Conservation (phyloP, 1,284 basidiomycete genomes). For the Boletus sp. region DNA sequence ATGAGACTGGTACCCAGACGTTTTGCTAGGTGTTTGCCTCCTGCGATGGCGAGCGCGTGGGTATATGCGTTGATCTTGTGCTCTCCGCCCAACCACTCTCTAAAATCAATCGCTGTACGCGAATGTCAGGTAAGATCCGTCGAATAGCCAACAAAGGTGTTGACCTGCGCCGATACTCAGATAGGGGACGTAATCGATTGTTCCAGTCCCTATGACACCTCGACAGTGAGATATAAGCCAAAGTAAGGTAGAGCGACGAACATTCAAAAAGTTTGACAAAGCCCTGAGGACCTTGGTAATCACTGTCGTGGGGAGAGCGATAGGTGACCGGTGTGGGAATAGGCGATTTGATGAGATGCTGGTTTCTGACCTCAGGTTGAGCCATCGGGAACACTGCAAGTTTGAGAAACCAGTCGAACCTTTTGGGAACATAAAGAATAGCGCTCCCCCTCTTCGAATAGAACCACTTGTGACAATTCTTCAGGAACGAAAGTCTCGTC, state of each 20-base stretch:
- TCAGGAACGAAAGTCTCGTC: not conserved
- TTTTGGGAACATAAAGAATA: slow-evolving; percentile 75
- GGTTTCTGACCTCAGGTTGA: slow-evolving; percentile 50
- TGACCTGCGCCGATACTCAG: slow-evolving; percentile 60
- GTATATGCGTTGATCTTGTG: slow-evolving; percentile 77
- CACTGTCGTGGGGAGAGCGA: slow-evolving; percentile 44
- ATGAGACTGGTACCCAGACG: slow-evolving; percentile 69
- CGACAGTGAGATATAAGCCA: slow-evolving; percentile 1
- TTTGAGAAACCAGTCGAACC: slow-evolving; percentile 46
- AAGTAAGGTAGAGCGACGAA: slow-evolving; percentile 37
- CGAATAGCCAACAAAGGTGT: slow-evolving; percentile 9
- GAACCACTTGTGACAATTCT: slow-evolving; percentile 90
- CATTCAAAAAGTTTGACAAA: slow-evolving; percentile 68
- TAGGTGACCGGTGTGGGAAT: slow-evolving; percentile 77
- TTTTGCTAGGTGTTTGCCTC: slow-evolving; percentile 68
- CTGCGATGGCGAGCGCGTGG: slow-evolving; percentile 71
- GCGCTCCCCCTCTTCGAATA: slow-evolving; percentile 73
- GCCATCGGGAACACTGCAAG: not conserved
- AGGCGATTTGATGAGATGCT: slow-evolving; percentile 73
- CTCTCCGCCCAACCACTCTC: slow-evolving; percentile 85
- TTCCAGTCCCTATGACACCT: slow-evolving; percentile 65
- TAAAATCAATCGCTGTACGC: slow-evolving; percentile 72
- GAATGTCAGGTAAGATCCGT: slow-evolving; percentile 24
- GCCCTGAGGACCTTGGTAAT: slow-evolving; percentile 38
- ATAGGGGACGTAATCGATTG: slow-evolving; percentile 59